Evolutionary conservation across 768 basidiomycete genomes (phyloP), one percentile per base, ranked within the genome.

Genomic region (Leccinum truebloodii): DNA sequence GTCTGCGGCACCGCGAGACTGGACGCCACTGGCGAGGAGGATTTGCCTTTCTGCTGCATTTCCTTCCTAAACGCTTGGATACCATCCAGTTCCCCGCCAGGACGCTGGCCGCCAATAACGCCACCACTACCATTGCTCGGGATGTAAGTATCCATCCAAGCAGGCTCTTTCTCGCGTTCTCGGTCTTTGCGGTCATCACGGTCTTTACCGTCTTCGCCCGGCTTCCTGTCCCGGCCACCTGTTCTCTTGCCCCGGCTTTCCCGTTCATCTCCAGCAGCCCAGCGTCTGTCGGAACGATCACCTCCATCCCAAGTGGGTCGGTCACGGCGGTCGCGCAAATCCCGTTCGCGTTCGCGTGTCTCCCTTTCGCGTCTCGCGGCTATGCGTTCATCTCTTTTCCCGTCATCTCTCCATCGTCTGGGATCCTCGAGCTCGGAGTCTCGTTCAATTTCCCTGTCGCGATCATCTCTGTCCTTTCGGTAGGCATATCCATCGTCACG

Each of bases 121-220:
- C 87, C 89, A 52, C 78, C 76, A 34, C 75, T 77, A 18, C 84
- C 71, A 24, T 80, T 80, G 54, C 76, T 80, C 13, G 91, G 90
- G 61, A 92, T 81, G 70, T 92, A 92, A 20, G 89, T 86, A 64
- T 93, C 92, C 92, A 94, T 94, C 92, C 92, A 94, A 18, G 92
- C 92, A 24, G 92, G 92, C 69, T 94, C 92, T 67, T 89, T 92
- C 77, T 94, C 92, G 66, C 84, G 85, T 34, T 80, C 79, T 58
- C 77, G 74, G 65, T 86, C 86, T 58, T 81, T 79, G 65, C 73
- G 73, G 53, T 74, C 73, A 54, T 87, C 83, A 32, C 82, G 78
- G 55, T 84, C 84, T 63, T 77, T 75, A 55, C 76, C 81, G 57
- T 76, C 76, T 52, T 81, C 82, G 16, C 74, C 79, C 51, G 67